These are phyloP conservation scores for Nemania diffusa DNA, from an alignment of 2,329 filamentous ascomycete genomes.

Conservation along the genomic window DNA sequence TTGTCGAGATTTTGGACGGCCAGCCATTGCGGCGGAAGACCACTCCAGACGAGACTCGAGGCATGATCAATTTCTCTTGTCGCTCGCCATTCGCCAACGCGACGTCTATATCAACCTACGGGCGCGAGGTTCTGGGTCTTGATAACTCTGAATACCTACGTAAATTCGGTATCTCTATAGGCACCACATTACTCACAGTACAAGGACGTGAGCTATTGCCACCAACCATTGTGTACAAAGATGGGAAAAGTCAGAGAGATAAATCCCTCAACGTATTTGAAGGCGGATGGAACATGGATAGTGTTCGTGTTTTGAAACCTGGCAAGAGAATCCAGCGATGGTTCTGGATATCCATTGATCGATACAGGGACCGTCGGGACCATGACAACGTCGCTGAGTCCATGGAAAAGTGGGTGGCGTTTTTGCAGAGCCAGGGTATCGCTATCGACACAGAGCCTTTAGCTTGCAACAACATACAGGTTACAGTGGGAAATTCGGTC, in stretches of 20 bases:
- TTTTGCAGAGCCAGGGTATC: conserved; percentile 56
- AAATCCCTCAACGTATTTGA: conserved; percentile 52
- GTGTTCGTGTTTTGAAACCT: conserved; percentile 64
- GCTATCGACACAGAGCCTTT: conserved; percentile 46
- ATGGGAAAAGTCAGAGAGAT: conserved; percentile 40
- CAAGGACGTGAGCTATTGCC: conserved; percentile 72
- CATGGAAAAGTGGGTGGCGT: conserved; percentile 51
- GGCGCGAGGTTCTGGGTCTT: conserved; percentile 67
- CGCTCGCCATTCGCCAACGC: conserved; percentile 74
- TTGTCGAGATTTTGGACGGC: conserved; percentile 70
- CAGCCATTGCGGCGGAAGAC: conserved; percentile 72
- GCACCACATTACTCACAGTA: conserved; percentile 74
- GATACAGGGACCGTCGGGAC: background rate
- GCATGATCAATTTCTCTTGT: conserved; percentile 80
- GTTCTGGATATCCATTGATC: conserved; percentile 59
- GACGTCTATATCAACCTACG: conserved; percentile 68
- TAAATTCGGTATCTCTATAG: conserved; percentile 72
- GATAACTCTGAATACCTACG: conserved; percentile 54
- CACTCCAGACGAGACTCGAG: conserved; percentile 66
- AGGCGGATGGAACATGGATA: conserved; percentile 78
- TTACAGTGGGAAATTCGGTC: conserved; percentile 27
- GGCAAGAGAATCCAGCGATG: conserved; percentile 60
- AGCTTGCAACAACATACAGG: background rate
- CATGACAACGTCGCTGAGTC: conserved; percentile 28
- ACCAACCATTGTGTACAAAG: conserved; percentile 70